These are phyloP conservation scores for Termitomyces sp. DNA, from an alignment of 768 basidiomycete species.

Conservation along the genomic window DNA sequence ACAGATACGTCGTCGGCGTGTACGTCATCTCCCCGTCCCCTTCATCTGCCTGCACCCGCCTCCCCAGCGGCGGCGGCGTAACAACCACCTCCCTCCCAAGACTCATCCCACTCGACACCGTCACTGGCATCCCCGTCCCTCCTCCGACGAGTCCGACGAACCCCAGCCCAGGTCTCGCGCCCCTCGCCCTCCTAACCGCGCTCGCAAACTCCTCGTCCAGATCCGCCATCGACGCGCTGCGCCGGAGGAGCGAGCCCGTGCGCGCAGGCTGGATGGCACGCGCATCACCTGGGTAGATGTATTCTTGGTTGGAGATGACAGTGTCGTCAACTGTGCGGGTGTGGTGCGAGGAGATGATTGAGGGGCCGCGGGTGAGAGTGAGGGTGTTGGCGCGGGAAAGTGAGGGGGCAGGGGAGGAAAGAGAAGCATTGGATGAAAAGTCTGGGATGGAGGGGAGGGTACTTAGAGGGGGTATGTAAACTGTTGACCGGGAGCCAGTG, in stretches of 20 bases:
- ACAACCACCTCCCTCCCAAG: slow-evolving; percentile 37
- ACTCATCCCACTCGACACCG: slow-evolving; percentile 65
- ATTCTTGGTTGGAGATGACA: slow-evolving; percentile 61
- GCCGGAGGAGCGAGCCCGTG: slow-evolving; percentile 34
- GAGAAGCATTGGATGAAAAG: slow-evolving; percentile 32
- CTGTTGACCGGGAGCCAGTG: slow-evolving; percentile 65
- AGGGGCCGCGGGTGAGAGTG: slow-evolving; percentile 32
- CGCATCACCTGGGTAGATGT: slow-evolving; percentile 69
- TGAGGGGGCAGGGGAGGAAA: too few species aligned
- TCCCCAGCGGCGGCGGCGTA: slow-evolving; percentile 39
- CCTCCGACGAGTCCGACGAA: slow-evolving; percentile 38
- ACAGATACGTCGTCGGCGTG: slow-evolving; percentile 30
- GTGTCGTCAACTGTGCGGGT: slow-evolving; percentile 72
- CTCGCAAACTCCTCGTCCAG: slow-evolving; percentile 57
- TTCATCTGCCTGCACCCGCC: slow-evolving; percentile 34
- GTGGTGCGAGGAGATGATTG: slow-evolving; percentile 55
- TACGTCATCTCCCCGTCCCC: slow-evolving; percentile 14
- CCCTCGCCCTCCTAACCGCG: slow-evolving; percentile 44
- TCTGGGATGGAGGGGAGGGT: slow-evolving; percentile 72
- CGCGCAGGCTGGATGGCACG: slow-evolving; percentile 69
- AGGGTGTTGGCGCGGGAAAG: too few species aligned
- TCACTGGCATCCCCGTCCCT: slow-evolving; percentile 67
- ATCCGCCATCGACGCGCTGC: slow-evolving; percentile 77
- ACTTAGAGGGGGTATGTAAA: slow-evolving; percentile 75
- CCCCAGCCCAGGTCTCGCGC: slow-evolving; percentile 33